These are phyloP conservation scores for Colletotrichum scovillei DNA, from an alignment of 2,329 filamentous ascomycete species.

Conservation along the genomic window DNA sequence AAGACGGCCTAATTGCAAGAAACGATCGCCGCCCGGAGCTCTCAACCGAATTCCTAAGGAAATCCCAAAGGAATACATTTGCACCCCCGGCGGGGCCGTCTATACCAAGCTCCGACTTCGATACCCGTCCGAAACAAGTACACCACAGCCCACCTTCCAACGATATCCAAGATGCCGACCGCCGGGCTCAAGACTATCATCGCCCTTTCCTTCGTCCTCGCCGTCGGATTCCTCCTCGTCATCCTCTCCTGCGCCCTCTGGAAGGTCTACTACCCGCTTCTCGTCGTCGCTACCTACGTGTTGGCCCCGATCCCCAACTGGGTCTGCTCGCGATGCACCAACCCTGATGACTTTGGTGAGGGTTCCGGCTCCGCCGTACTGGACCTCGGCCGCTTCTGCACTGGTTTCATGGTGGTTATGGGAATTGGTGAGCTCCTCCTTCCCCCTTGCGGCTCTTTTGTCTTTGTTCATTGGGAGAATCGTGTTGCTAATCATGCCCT, in stretches of 20 bases:
- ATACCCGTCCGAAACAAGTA: constrained; percentile 32
- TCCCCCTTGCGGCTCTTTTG: too few species aligned
- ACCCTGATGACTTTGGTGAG: constrained; percentile 94
- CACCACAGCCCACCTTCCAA: constrained; percentile 1
- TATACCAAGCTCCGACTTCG: constrained; percentile 4
- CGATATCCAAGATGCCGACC: constrained; percentile 67
- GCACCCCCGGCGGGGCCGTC: constrained; percentile 30
- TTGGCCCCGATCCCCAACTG: constrained; percentile 96
- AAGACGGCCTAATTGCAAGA: not conserved
- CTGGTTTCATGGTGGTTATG: constrained; percentile 96
- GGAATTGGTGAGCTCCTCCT: constrained; percentile 82
- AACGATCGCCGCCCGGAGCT: not conserved
- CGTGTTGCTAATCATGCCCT: constrained; percentile 20
- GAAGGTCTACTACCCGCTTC: constrained; percentile 92
- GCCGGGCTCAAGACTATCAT: constrained; percentile 99
- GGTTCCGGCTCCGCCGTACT: constrained; percentile 86
- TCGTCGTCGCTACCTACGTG: constrained; percentile 96
- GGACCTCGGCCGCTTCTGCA: constrained; percentile 93
- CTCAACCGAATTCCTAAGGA: not conserved
- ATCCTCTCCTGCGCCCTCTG: constrained; percentile 97
- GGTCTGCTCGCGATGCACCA: constrained; percentile 89
- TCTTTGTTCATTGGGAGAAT: not conserved
- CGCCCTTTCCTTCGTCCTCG: constrained; percentile 97
- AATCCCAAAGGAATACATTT: not conserved
- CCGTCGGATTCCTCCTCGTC: constrained; percentile 97